These are phyloP conservation scores for Murraya koenigii DNA, from an alignment of 345 rosid species.

Conservation along the genomic window DNA sequence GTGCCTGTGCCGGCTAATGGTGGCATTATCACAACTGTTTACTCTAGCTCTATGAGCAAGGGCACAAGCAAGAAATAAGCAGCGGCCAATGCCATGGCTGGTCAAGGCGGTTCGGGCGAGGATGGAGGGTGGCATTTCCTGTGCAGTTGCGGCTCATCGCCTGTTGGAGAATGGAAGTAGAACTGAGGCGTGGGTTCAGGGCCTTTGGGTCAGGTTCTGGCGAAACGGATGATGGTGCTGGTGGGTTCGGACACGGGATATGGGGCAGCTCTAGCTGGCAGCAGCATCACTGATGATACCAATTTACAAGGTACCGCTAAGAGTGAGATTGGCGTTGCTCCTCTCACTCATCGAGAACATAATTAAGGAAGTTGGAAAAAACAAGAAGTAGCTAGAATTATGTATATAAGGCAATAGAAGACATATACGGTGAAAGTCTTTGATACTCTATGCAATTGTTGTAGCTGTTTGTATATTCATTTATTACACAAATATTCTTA, in stretches of 20 bases:
- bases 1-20: neutral
- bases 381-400: too few species aligned
- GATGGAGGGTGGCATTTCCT: neutral
- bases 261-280: constrained; percentile 11
- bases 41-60: neutral
- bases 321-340: neutral
- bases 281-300: neutral
- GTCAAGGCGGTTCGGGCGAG: neutral
- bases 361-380: neutral
- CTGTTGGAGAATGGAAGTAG: constrained; percentile 17
- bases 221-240: neutral
- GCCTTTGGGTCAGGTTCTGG: constrained; percentile 9
- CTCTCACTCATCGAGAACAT: neutral
- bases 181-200: constrained; percentile 17
- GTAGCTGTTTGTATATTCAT: too few species aligned
- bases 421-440: too few species aligned
- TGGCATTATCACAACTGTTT: neutral
- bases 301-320: neutral
- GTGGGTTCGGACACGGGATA: constrained; percentile 13
- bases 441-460: neutral
- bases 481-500: too few species aligned
- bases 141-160: neutral
- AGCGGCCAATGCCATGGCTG: neutral
- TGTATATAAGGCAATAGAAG: neutral
- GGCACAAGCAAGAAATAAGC: neutral